phyloP scores from a whole-genome alignment of 192 early-diverging fungal species.

The Backusella tuberculispora region DNA sequence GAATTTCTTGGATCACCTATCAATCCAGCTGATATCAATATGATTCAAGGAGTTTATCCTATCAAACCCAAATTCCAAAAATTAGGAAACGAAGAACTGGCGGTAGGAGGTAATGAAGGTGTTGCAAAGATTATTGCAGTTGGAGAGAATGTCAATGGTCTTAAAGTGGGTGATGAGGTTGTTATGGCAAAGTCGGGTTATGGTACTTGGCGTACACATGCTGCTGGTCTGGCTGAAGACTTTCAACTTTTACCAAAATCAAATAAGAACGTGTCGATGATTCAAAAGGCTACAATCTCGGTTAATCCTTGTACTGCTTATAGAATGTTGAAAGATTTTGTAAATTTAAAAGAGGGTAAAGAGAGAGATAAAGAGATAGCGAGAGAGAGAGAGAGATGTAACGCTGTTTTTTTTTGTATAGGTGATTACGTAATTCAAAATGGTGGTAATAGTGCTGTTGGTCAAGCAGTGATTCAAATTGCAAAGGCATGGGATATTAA shows the following conservation, averaged over 20 bases:
- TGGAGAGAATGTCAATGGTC: constrained; percentile 55
- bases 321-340: constrained; percentile 90
- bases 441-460: constrained; percentile 92
- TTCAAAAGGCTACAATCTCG: constrained; percentile 76
- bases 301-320: constrained; percentile 90
- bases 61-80: constrained; percentile 64
- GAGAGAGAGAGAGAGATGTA: background rate
- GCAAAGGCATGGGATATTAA: constrained; percentile 73
- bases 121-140: constrained; percentile 77
- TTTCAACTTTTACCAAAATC: constrained; percentile 52
- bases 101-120: constrained; percentile 92
- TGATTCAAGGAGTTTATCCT: constrained; percentile 92
- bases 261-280: constrained; percentile 30
- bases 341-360: constrained; percentile 56
- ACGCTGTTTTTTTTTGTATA: background rate
- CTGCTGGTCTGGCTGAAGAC: constrained; percentile 47
- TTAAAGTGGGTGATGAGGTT: constrained; percentile 86
- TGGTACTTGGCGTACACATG: constrained; percentile 90
- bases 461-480: constrained; percentile 90
- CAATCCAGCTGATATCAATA: constrained; percentile 94
- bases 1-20: constrained; percentile 87
- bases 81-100: constrained; percentile 41
- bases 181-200: constrained; percentile 61
- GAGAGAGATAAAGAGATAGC: no score
- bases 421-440: constrained; percentile 94